These are phyloP conservation scores for Candida jianshihensis DNA, from an alignment of 805 yeast genomes.

Conservation along the genomic window DNA sequence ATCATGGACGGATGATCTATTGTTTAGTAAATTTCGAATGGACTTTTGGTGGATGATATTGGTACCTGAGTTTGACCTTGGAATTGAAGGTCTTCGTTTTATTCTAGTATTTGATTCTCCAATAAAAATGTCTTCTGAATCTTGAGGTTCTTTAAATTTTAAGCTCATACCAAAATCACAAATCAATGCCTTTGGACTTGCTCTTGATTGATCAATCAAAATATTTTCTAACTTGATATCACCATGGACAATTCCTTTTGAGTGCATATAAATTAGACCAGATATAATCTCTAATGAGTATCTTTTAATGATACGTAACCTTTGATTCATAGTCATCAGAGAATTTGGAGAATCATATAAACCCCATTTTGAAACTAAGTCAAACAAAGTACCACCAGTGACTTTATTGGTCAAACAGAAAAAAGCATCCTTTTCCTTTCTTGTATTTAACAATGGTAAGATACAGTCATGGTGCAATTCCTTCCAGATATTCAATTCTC, in stretches of 20 bases:
- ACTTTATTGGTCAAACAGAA: conserved; percentile 68
- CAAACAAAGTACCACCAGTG: conserved; percentile 76
- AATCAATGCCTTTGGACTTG: conserved; percentile 36
- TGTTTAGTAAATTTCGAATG: conserved; percentile 13
- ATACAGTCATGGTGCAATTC: conserved; percentile 57
- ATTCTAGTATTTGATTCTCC: conserved; percentile 21
- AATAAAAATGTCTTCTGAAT: conserved; percentile 16
- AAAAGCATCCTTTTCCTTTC: conserved; percentile 53
- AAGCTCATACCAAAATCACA: conserved; percentile 90
- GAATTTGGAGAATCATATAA: conserved; percentile 25
- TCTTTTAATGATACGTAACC: conserved; percentile 29
- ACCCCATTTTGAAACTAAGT: conserved; percentile 67
- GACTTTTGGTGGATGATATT: conserved; percentile 6
- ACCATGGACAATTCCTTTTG: conserved; percentile 62
- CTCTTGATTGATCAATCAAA: conserved; percentile 43
- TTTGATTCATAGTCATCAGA: conserved; percentile 23
- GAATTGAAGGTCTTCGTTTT: conserved; percentile 24
- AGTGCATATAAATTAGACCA: conserved; percentile 58
- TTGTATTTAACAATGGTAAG: conserved; percentile 53
- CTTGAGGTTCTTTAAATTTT: conserved; percentile 12
- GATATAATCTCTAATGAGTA: conserved; percentile 47
- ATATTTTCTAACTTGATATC: conserved; percentile 74
- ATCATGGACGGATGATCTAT: conserved; percentile 25
- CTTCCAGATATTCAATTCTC: conserved; percentile 75
- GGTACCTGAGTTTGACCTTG: conserved; percentile 27